Conservation (phyloP, 2,329 filamentous ascomycete genomes). For the Aspergillus sergii region DNA sequence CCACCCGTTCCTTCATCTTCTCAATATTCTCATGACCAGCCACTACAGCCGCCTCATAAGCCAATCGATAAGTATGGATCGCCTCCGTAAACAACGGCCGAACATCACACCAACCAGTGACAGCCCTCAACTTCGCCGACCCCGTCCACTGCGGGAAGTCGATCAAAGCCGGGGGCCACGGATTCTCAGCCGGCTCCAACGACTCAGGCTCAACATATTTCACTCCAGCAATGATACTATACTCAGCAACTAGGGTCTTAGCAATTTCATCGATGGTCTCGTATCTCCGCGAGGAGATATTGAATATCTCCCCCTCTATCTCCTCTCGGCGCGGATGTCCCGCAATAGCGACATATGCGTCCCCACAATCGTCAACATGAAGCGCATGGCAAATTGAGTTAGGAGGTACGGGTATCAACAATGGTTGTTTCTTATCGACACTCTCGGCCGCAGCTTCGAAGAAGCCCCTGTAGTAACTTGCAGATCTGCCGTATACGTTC, state of each 20-base stretch:
- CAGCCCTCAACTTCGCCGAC: constrained; percentile 7
- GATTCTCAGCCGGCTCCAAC: neutral
- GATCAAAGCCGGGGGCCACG: constrained; percentile 8
- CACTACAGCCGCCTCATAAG: neutral
- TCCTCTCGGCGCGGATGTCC: neutral
- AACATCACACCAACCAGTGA: constrained; percentile 11
- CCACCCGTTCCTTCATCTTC: neutral
- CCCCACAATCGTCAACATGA: constrained; percentile 15
- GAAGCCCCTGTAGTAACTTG: constrained; percentile 11
- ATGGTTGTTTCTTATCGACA: neutral
- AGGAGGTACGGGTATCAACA: constrained; percentile 1
- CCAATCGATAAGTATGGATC: constrained; percentile 2
- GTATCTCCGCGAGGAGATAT: constrained; percentile 10
- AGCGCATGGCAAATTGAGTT: constrained; percentile 3
- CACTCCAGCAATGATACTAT: neutral
- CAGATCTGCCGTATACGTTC: constrained; percentile 10
- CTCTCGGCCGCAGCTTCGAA: constrained; percentile 4
- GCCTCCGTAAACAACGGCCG: constrained; percentile 7
- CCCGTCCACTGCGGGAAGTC: constrained; percentile 16
- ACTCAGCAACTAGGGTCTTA: neutral
- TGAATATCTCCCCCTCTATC: constrained; percentile 8
- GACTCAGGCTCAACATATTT: neutral
- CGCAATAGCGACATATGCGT: constrained; percentile 13
- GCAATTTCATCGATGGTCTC: constrained; percentile 11
- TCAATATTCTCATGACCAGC: neutral